Conservation (phyloP, 1,284 basidiomycete species). For the Salmacisia buchloeana region DNA sequence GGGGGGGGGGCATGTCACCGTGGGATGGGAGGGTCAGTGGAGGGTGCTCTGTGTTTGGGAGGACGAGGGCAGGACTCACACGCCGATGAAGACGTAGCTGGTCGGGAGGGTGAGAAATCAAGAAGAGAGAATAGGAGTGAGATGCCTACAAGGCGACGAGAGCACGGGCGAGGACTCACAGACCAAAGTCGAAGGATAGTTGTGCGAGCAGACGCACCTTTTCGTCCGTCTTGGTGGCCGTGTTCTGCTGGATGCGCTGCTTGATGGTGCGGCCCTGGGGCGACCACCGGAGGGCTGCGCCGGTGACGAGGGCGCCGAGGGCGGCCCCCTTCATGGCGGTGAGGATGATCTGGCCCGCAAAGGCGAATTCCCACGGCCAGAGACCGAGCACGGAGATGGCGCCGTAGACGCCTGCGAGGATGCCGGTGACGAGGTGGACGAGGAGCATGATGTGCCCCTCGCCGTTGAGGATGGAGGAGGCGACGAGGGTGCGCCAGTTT, state of each 20-base stretch:
- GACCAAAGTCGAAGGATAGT: neutral
- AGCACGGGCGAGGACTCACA: neutral
- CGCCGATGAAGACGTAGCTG: slow-evolving; percentile 4
- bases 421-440: neutral
- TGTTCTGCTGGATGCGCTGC: slow-evolving; percentile 3
- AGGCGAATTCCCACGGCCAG: neutral
- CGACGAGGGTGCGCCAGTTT: neutral
- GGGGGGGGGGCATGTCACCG: too few relatives aligned
- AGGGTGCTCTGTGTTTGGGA: neutral
- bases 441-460: neutral
- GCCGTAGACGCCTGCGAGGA: neutral
- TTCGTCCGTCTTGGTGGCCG: neutral
- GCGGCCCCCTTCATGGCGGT: neutral
- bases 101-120: too few relatives aligned
- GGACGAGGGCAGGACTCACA: neutral
- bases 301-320: neutral
- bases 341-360: neutral
- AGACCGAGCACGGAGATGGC: neutral
- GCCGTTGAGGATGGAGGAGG: neutral
- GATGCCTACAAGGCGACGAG: neutral
- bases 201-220: neutral
- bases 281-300: neutral
- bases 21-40: too few relatives aligned
- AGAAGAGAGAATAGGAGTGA: neutral
- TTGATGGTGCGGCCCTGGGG: neutral